These are phyloP conservation scores for Pseudopyricularia javanii DNA, from an alignment of 2,329 filamentous ascomycete species.

Conservation along the genomic window DNA sequence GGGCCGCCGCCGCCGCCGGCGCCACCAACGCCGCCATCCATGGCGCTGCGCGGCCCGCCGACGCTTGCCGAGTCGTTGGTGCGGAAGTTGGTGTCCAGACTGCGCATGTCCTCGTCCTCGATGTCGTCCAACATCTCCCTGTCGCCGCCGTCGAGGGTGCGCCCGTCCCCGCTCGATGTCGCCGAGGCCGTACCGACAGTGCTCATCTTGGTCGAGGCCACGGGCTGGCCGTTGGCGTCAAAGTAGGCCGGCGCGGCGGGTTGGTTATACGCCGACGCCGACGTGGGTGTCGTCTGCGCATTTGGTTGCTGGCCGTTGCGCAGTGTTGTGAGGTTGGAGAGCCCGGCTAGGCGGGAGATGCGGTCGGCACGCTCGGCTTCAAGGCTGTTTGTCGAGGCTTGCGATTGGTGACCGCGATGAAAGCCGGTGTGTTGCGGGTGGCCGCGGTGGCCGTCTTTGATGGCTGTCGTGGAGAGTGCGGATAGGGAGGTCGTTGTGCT, in stretches of 20 bases:
- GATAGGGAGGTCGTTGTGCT: constrained; percentile 87
- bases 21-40: constrained; percentile 16
- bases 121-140: constrained; percentile 33
- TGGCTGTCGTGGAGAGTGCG: constrained; percentile 82
- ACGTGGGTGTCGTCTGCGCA: constrained; percentile 36
- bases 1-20: constrained; percentile 7
- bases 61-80: constrained; percentile 30
- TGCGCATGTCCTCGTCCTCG: constrained; percentile 58
- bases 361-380: constrained; percentile 90
- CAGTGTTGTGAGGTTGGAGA: constrained; percentile 69
- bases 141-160: constrained; percentile 25
- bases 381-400: constrained; percentile 58
- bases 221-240: constrained; percentile 60
- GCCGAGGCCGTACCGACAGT: constrained; percentile 87
- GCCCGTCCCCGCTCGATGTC: constrained; percentile 63
- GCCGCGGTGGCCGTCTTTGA: constrained; percentile 91
- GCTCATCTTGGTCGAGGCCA: constrained; percentile 62
- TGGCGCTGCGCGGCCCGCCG: constrained; percentile 8
- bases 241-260: constrained; percentile 57
- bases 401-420: constrained; percentile 44
- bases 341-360: constrained; percentile 86
- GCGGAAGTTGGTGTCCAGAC: constrained; percentile 48
- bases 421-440: constrained; percentile 50
- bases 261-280: constrained; percentile 25
- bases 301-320: constrained; percentile 35